Base-by-base conservation (phyloP, 2,329 filamentous ascomycete species). In the Rhynchosporium agropyri region DNA sequence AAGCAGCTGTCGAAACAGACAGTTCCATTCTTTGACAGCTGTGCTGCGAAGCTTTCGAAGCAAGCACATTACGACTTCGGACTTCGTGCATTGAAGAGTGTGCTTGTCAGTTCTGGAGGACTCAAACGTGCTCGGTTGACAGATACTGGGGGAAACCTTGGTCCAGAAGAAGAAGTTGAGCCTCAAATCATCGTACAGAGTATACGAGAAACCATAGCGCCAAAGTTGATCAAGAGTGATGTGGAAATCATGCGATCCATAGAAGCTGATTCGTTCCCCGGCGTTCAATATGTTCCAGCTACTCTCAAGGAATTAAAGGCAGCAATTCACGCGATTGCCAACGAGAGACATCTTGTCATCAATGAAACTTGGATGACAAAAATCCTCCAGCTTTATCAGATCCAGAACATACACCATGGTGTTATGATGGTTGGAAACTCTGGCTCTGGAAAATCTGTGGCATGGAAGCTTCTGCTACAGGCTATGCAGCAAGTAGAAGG, bases 341-440 rank as follows among this genome's bases (percentile, higher is more conserved):
- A 84, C 5, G 92, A 96, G 74, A 88, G 91, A 69, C 89, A 97
- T 72, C 84, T 96, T 13, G 91, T 97, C 8, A 90, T 96, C 69
- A 97, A 89, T 63, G 93, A 98, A 61, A 88, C 89, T 53, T 99
- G 96, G 96, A 92, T 98, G 86, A 95, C 91, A 63, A 99, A 99
- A 79, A 88, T 96, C 40, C 83, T 99, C 8, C 95, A 99, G 76
- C 84, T 99, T 2, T 98, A 97, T 76, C 95, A 99, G 76, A 99
- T 99, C 67, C 95, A 98, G 77, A 90, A 89, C 68, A 92, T 99
- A 63, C 95, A 99, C 73, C 95, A 99, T 71, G 95, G 95, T 89
- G 95, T 99, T 33, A 99, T 99, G 96, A 98, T 99, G 95, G 95
- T 99, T 9, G 95, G 95, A 67, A 92, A 91, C 73, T 97, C 96